Evolutionary conservation across 192 early-diverging fungal species (phyloP), one percentile per base, ranked within the genome.

Genomic region (Coemansia nantahalensis): DNA sequence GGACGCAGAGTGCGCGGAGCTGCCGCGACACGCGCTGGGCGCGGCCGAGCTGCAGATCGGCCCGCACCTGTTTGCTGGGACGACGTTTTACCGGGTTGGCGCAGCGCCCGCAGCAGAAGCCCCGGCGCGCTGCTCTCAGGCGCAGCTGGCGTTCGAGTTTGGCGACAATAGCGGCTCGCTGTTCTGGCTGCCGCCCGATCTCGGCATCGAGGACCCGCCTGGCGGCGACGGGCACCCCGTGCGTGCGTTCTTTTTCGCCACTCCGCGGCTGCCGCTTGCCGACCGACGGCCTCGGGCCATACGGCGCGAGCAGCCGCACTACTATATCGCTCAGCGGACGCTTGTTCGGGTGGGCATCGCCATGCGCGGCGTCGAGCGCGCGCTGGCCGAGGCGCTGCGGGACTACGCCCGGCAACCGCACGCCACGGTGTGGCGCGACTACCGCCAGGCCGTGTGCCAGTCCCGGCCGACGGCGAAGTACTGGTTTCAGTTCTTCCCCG

Each of bases 151-250:
- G 4, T 62, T 87, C 43, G 79, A 82, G 48, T 82, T 87, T 64
- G 66, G 67, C 15, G 85, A 87, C 5, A 57, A 62, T 37, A 53
- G 72, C 6, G 61, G 62, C 17, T 70, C 75, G 24, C 62, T 69
- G 7, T 81, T 79, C 37, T 45, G 76, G 21, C 60, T 87, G 33
- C 85, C 85, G 5, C 72, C 73, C 34, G 65, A 81, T n/a, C 63
- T 78, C 26, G 70, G 82, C 17, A 31, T 84, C 16, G 80, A 80
- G 30, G 30, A 47, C 2, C 34, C 37, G 14, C 33, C 62, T 15
- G 51, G 51, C n/a, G 51, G 36, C 17, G 54, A 51, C 68, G 1
- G 44, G 21, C 5, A 54, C 48, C 8, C 47, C 14, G 6, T 46
- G 18, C 24, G 19, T 23, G 8, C 30, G 22, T 48, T 24, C 23